Conservation (phyloP, 1,284 basidiomycete species). For the Lentinula novae-zelandiae region DNA sequence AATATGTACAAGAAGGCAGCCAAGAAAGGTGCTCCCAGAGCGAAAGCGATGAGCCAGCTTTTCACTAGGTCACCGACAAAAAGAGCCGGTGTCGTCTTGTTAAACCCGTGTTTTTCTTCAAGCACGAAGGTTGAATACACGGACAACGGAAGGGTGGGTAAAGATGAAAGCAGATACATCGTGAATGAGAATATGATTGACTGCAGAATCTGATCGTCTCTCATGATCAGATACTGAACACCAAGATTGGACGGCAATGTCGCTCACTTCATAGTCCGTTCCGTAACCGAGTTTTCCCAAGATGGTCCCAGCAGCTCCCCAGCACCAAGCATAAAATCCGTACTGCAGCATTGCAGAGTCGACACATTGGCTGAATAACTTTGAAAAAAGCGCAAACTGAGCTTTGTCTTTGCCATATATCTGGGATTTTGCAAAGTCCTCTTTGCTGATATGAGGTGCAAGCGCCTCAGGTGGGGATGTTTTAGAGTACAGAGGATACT, state of each 20-base stretch:
- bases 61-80: conserved; percentile 83
- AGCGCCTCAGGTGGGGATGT: conserved; percentile 76
- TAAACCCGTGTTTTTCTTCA: conserved; percentile 95
- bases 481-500: conserved; percentile 82
- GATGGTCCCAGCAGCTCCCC: conserved; percentile 57
- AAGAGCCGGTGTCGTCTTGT: conserved; percentile 81
- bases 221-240: conserved; percentile 3
- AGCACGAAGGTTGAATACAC: conserved; percentile 91
- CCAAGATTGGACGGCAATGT: background rate
- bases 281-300: conserved; percentile 57
- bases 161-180: conserved; percentile 63
- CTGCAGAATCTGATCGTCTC: conserved; percentile 58
- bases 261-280: conserved; percentile 60
- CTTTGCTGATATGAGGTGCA: conserved; percentile 65
- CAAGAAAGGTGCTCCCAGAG: conserved; percentile 86
- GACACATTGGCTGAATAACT: conserved; percentile 68
- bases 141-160: conserved; percentile 71
- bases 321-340: conserved; percentile 80
- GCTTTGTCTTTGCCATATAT: conserved; percentile 91
- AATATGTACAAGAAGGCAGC: conserved; percentile 87
- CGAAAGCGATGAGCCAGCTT: conserved; percentile 69
- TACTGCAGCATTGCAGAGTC: conserved; percentile 72
- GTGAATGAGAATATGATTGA: conserved; percentile 78
- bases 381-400: conserved; percentile 74
- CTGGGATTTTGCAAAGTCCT: conserved; percentile 88